phyloP scores from a whole-genome alignment of 352 stramenopile species.

The Plasmopara halstedii region DNA sequence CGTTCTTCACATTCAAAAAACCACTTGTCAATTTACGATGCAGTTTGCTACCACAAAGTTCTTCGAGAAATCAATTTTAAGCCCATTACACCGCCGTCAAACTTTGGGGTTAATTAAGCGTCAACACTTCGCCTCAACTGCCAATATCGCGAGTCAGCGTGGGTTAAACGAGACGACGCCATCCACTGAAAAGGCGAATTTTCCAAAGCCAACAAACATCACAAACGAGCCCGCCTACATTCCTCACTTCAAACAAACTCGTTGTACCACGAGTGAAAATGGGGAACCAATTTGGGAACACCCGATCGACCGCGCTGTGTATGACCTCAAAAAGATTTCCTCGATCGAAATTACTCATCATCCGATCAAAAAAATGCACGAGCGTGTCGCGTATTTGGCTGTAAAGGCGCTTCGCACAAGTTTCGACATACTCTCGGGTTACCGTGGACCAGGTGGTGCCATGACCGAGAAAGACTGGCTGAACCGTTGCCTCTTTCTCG shows the following conservation, averaged over 20 bases:
- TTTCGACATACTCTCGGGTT: constrained; percentile 44
- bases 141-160: neutral
- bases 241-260: constrained; percentile 17
- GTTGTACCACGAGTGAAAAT: constrained; percentile 3
- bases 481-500: constrained; percentile 65
- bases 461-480: constrained; percentile 66
- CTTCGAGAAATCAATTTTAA: constrained; percentile 7
- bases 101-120: constrained; percentile 3
- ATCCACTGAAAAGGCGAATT: neutral
- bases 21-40: neutral
- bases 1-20: neutral
- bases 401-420: constrained; percentile 34
- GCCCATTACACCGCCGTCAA: constrained; percentile 1
- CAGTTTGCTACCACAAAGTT: constrained; percentile 3
- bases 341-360: constrained; percentile 31
- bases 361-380: constrained; percentile 24
- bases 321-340: constrained; percentile 32
- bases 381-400: constrained; percentile 27
- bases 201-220: constrained; percentile 1
- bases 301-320: constrained; percentile 32
- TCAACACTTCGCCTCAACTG: constrained; percentile 8
- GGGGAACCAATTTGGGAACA: constrained; percentile 32
- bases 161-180: neutral
- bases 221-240: constrained; percentile 15
- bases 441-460: constrained; percentile 34